Evolutionary conservation across 2,329 filamentous ascomycete genomes (phyloP).

Genomic region (Colletotrichum cuscutae): DNA sequence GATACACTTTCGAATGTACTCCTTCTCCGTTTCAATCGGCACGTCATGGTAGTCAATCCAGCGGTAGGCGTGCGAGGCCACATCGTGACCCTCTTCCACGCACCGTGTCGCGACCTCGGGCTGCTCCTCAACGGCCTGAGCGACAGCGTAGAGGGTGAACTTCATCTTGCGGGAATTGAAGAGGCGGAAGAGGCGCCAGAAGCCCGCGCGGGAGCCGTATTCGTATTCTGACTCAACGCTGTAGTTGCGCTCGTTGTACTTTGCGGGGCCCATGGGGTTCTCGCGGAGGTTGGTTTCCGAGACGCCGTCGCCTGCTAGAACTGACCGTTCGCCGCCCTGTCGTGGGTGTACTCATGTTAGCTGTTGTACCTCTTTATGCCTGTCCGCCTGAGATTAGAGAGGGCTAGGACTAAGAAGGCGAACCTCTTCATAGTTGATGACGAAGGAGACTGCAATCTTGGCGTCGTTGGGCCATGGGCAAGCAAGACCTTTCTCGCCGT

Average conservation of each 20-base stretch:
- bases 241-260: conserved; percentile 54
- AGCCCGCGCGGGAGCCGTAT: conserved; percentile 59
- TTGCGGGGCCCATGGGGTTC: conserved; percentile 46
- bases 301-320: conserved; percentile 50
- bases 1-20: conserved; percentile 56
- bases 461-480: conserved; percentile 52
- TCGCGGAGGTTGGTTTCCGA: conserved; percentile 52
- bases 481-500: conserved; percentile 50
- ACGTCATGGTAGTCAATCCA: conserved; percentile 63
- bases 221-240: conserved; percentile 62
- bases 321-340: conserved; percentile 47
- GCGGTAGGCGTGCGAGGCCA: conserved; percentile 60
- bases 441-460: conserved; percentile 56
- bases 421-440: conserved; percentile 58
- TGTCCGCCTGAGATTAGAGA: too few species aligned
- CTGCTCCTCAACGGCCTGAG: conserved; percentile 57
- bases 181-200: conserved; percentile 60
- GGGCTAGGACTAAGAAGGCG: too few species aligned
- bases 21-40: conserved; percentile 55
- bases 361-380: too few species aligned
- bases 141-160: conserved; percentile 62
- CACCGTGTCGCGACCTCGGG: conserved; percentile 57
- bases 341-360: neutral
- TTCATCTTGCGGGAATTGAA: conserved; percentile 60
- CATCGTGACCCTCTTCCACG: conserved; percentile 60